These are phyloP conservation scores for Fusarium kyushuense DNA, from an alignment of 2,329 filamentous ascomycete species.

Conservation along the genomic window DNA sequence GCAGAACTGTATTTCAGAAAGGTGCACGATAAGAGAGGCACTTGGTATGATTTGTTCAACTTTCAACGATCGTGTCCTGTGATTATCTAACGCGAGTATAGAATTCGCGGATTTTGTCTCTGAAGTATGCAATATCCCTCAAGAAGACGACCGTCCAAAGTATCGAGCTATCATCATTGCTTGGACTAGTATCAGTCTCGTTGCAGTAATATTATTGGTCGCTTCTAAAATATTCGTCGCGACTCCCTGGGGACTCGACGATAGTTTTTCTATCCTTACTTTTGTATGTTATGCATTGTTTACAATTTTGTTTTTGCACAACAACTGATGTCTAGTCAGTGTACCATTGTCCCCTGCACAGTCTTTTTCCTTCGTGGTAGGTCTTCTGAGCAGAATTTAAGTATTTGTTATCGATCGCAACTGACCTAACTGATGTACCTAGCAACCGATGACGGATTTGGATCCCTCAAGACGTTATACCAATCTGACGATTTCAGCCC, in stretches of 20 bases:
- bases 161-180: neutral
- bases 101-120: neutral
- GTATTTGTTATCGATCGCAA: too few relatives aligned
- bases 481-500: neutral
- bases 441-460: neutral
- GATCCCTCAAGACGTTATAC: neutral
- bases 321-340: neutral
- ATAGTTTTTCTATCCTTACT: neutral
- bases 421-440: accelerated
- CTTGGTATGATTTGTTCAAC: neutral
- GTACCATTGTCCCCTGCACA: neutral
- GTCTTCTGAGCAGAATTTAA: accelerated
- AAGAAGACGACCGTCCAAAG: neutral
- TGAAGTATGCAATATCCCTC: neutral
- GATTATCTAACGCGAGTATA: neutral
- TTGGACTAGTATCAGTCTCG: neutral
- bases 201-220: accelerated
- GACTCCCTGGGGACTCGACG: conserved; percentile 1
- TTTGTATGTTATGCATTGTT: neutral
- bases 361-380: neutral
- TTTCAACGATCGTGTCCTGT: neutral
- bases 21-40: neutral
- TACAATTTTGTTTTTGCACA: neutral
- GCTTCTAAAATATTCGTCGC: neutral
- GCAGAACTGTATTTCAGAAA: neutral